Evolutionary conservation across 331 rosid genomes (phyloP).

Genomic region (Quercus tomentella): DNA sequence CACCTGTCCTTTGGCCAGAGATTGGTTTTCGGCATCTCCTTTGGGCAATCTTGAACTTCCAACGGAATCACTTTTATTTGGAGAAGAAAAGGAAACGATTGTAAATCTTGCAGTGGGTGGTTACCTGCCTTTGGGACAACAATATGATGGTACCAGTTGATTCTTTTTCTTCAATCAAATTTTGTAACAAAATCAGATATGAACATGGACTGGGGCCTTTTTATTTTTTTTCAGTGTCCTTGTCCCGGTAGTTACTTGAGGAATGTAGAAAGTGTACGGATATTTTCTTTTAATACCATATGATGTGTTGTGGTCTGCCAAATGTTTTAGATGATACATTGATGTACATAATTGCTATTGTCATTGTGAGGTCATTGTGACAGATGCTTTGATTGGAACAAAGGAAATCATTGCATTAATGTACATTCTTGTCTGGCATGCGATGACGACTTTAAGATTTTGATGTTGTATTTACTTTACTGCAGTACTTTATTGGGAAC

Average conservation of each 20-base stretch:
- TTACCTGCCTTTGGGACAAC: background rate
- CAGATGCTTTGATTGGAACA: background rate
- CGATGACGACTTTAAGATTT: background rate
- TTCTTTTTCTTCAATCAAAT: background rate
- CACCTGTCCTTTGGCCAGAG: constrained; percentile 52
- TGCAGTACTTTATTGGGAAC: background rate
- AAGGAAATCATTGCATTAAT: background rate
- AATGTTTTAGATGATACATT: background rate
- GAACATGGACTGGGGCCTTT: background rate
- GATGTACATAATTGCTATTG: background rate
- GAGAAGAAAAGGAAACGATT: constrained; percentile 48
- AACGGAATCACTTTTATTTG: constrained; percentile 38
- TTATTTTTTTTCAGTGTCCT: background rate
- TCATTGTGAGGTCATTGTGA: background rate
- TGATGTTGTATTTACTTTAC: background rate
- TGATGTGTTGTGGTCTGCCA: background rate
- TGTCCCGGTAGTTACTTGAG: background rate
- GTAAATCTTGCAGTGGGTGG: background rate
- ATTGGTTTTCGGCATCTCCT: constrained; percentile 48
- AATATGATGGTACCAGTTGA: background rate
- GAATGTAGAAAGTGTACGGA: background rate
- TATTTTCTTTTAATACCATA: background rate
- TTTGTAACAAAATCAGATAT: background rate
- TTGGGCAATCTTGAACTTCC: constrained; percentile 52
- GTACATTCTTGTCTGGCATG: background rate